Conservation (phyloP, 345 rosid species). For the Eucalyptus shirleyi region DNA sequence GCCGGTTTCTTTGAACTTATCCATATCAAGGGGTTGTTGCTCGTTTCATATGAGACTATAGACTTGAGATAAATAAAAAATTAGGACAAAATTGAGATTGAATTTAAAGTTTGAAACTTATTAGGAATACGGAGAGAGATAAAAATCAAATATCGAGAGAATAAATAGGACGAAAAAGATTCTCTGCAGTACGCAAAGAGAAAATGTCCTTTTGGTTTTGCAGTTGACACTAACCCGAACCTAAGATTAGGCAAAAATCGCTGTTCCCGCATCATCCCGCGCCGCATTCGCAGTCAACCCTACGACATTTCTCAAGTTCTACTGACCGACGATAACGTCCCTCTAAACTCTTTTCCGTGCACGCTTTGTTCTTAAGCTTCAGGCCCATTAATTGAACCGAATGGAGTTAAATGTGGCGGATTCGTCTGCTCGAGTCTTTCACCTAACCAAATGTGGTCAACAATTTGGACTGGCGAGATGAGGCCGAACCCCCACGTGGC, state of each 20-base stretch:
- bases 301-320: neutral
- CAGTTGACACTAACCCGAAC: neutral
- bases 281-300: neutral
- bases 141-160: neutral
- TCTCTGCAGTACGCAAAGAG: neutral
- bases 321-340: neutral
- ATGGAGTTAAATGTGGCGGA: neutral
- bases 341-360: neutral
- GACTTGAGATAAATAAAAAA: neutral
- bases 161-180: neutral
- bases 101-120: no score
- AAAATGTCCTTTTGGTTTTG: neutral
- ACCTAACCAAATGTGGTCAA: neutral
- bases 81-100: neutral
- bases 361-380: neutral
- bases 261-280: neutral
- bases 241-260: neutral
- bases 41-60: no score
- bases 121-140: fast-evolving
- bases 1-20: neutral
- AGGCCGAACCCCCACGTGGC: neutral
- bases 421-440: neutral
- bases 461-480: neutral
- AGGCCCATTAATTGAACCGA: neutral
- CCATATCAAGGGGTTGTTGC: neutral